These are phyloP conservation scores for Boletus tylopilopsis DNA, from an alignment of 768 basidiomycete genomes.

Conservation along the genomic window DNA sequence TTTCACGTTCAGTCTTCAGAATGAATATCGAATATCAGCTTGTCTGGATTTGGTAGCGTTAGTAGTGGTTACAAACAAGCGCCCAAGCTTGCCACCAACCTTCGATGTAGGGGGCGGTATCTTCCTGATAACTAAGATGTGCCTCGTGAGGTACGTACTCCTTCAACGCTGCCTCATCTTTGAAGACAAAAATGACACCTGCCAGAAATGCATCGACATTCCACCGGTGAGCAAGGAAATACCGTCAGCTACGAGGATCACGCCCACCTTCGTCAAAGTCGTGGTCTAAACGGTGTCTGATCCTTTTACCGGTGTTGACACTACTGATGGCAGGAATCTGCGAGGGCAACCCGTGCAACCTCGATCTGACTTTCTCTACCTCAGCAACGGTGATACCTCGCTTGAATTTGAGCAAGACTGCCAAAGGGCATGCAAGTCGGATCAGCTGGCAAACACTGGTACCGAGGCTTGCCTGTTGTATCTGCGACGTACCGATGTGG, in stretches of 20 bases:
- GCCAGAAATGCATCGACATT: background rate
- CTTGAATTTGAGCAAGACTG: conserved; percentile 25
- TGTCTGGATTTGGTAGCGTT: conserved; percentile 6
- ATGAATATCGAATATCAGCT: conserved; percentile 23
- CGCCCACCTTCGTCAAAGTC: conserved; percentile 23
- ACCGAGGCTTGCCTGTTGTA: background rate
- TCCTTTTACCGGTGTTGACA: conserved; percentile 9
- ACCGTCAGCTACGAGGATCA: background rate
- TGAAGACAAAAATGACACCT: conserved; percentile 25
- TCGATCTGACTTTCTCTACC: background rate
- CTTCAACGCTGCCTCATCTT: conserved; percentile 13
- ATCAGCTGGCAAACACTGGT: too few species aligned
- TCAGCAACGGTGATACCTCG: conserved; percentile 8
- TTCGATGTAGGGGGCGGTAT: conserved; percentile 11
- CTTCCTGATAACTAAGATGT: conserved; percentile 8
- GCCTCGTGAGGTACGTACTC: conserved; percentile 14
- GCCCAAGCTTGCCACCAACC: conserved; percentile 10
- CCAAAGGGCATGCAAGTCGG: background rate
- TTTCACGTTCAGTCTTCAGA: conserved; percentile 6
- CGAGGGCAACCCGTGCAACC: conserved; percentile 8
- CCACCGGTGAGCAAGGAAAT: background rate
- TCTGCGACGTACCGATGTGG: conserved; percentile 21
- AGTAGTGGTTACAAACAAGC: background rate
- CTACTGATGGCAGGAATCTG: conserved; percentile 18
- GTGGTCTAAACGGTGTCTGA: conserved; percentile 19